Evolutionary conservation across 2,329 filamentous ascomycete species (phyloP).

Genomic region (Colletotrichum scovillei): DNA sequence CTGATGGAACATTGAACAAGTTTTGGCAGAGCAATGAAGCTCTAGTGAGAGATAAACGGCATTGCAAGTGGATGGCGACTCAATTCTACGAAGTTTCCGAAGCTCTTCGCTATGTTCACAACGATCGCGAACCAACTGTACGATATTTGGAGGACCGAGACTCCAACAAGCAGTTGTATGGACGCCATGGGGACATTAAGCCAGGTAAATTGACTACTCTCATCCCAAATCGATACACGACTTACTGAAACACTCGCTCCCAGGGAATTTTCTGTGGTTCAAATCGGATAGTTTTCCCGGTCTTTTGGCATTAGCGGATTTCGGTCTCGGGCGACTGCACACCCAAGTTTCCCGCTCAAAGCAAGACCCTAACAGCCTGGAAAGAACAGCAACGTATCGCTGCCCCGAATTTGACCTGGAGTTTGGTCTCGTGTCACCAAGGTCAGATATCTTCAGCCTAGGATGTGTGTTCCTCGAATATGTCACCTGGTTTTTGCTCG

Average conservation of each 20-base stretch:
- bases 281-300: neutral
- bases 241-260: too few relatives aligned
- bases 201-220: neutral
- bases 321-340: slow-evolving; percentile 10
- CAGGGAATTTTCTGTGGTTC: slow-evolving; percentile 22
- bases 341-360: slow-evolving; percentile 10
- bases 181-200: slow-evolving; percentile 23
- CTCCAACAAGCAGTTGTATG: slow-evolving; percentile 6
- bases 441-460: slow-evolving; percentile 48
- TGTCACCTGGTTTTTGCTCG: slow-evolving; percentile 47
- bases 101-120: slow-evolving; percentile 17
- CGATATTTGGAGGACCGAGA: neutral
- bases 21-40: slow-evolving; percentile 13
- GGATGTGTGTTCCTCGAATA: slow-evolving; percentile 51
- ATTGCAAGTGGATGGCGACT: slow-evolving; percentile 19
- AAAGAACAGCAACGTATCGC: slow-evolving; percentile 47
- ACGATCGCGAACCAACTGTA: neutral
- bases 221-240: neutral
- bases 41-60: neutral
- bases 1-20: slow-evolving; percentile 14
- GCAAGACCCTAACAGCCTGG: slow-evolving; percentile 16
- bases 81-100: slow-evolving; percentile 21
- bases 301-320: neutral
- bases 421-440: slow-evolving; percentile 35
- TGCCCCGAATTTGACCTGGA: slow-evolving; percentile 49